Base-by-base conservation (phyloP, 371 early-diverging fungal species). In the Fennellomyces sp. region DNA sequence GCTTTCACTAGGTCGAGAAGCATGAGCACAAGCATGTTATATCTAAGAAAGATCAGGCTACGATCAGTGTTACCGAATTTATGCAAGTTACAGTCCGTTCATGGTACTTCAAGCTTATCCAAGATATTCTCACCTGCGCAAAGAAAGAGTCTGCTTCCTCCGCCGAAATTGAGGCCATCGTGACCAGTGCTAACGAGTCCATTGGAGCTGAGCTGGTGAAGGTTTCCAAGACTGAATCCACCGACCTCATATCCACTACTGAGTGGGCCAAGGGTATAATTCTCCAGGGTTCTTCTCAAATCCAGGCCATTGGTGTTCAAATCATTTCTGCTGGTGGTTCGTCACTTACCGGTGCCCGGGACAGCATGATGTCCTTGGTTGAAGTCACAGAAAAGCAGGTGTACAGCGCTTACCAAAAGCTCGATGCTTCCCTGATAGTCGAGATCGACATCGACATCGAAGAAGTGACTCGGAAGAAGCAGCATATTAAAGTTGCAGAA, bases 81-180 rank as follows among this genome's bases (percentile, higher is more conserved):
- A 19, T 26, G 2, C 15, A 1, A 0, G 42, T 59, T 2, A 68
- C 70, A 41, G 53, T 76, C 25, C 56, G 54, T 12, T 56, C 67
- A 15, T 76, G 76, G 76, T 70, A 60, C 39, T 55, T 66, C 25
- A 41, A 66, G 36, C 53, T 76, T 1, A 68, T 68, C 17, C 27
- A 60, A 6, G 72, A 72, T 55, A 63, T 76, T 11, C 64, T 72
- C 19, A 42, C 54, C 31, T 58, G 76, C 15, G 55, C 47, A n/a
- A 62, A 63, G 21, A 55, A 51, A 65, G 33, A 69, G 76, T 49
- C 70, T 72, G 11, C 58, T n/a, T n/a, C 65, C 26, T 41, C 31
- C 11, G 41, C 55, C 13, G 76, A 76, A 15, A 71, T 75, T 59
- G 72, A 75, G 29, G 39, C 56, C 8, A 72, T 76, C 52, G 65